Conservation (phyloP, 495 filamentous ascomycete species). For the Glarea lozoyensis region DNA sequence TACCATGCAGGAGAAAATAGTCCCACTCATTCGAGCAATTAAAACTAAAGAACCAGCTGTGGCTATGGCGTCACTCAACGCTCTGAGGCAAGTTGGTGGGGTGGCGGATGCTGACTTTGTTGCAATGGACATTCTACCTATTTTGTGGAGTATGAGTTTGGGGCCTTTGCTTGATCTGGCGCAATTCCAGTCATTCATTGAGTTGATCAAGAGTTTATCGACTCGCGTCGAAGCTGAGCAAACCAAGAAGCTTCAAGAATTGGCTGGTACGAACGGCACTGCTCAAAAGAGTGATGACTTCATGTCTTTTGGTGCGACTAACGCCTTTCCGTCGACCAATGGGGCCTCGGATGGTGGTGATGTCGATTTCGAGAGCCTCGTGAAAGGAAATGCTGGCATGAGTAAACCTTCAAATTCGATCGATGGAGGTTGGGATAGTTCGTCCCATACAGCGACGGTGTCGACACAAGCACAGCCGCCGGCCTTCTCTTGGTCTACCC, state of each 20-base stretch:
- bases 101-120: slow-evolving; percentile 88
- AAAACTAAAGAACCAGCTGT: slow-evolving; percentile 97
- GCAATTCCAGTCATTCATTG: slow-evolving; percentile 86
- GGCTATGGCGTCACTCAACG: slow-evolving; percentile 86
- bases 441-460: slow-evolving; percentile 17
- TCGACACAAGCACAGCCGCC: slow-evolving; percentile 26
- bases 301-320: slow-evolving; percentile 45
- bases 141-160: slow-evolving; percentile 86
- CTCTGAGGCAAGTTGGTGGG: slow-evolving; percentile 72
- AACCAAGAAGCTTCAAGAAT: slow-evolving; percentile 73
- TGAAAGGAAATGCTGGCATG: slow-evolving; percentile 52
- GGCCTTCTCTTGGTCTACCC: slow-evolving; percentile 54
- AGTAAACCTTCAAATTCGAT: slow-evolving; percentile 23
- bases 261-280: slow-evolving; percentile 41
- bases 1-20: slow-evolving; percentile 92
- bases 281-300: slow-evolving; percentile 41
- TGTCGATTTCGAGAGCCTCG: slow-evolving; percentile 76
- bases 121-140: slow-evolving; percentile 80
- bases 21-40: slow-evolving; percentile 82
- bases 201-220: slow-evolving; percentile 72
- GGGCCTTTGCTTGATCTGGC: slow-evolving; percentile 78
- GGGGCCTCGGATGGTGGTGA: slow-evolving; percentile 38
- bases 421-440: slow-evolving; percentile 35
- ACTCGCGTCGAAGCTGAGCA: slow-evolving; percentile 79
- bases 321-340: slow-evolving; percentile 37